A percentile compares a stretch with the other conserved stretches of the same genome.
Evolutionary conservation across 306 rosid genomes (phyloP).

Genomic region (Pyrus communis): DNA sequence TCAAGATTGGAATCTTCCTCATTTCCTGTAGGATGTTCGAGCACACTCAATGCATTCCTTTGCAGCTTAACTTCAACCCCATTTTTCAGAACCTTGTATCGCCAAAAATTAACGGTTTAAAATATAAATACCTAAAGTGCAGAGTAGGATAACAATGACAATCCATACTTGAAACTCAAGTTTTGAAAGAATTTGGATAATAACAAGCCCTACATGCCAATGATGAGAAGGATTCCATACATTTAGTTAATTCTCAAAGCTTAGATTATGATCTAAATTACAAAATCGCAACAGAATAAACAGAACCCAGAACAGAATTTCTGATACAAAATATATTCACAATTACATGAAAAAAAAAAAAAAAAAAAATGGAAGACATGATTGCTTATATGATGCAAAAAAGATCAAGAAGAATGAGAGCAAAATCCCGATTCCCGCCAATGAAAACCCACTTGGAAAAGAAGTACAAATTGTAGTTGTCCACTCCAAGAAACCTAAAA

Average conservation of each 20-base stretch:
- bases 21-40: constrained; percentile 62
- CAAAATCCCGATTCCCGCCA: background rate
- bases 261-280: background rate
- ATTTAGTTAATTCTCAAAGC: background rate
- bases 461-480: background rate
- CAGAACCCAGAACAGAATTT: background rate
- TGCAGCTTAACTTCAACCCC: constrained; percentile 74
- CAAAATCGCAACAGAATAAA: background rate
- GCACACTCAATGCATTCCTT: constrained; percentile 68
- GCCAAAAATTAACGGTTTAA: background rate
- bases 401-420: background rate
- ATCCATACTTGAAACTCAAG: background rate
- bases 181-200: background rate
- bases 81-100: constrained; percentile 53
- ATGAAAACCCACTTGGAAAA: background rate
- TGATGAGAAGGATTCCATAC: background rate
- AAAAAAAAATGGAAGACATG: constrained; percentile 6
- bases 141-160: background rate
- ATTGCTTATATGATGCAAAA: background rate
- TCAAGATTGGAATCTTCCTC: constrained; percentile 41
- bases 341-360: background rate
- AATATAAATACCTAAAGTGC: background rate
- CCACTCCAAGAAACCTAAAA: background rate
- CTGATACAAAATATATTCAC: background rate
- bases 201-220: background rate